Evolutionary conservation across 352 stramenopile species (phyloP).

Genomic region (Globisporangium heterothallicum): DNA sequence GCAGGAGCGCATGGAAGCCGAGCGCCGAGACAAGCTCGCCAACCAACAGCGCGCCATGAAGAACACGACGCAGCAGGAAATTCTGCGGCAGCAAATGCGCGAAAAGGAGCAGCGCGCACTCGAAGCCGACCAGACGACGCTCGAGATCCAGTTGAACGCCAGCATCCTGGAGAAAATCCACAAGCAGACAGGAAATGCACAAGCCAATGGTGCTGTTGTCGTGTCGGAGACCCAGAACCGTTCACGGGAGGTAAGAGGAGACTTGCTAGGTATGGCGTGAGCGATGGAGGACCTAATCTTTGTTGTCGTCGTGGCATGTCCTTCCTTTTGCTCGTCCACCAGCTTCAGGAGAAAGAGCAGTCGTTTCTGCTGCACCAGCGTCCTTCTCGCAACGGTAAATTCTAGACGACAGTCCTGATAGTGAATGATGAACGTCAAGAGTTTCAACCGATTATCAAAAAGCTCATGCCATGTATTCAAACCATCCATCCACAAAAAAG

Average conservation of each 20-base stretch:
- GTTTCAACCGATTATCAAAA: neutral
- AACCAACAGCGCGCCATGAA: slow-evolving; percentile 45
- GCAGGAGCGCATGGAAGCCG: slow-evolving; percentile 52
- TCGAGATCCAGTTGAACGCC: slow-evolving; percentile 74
- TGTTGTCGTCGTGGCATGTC: neutral
- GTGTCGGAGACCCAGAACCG: slow-evolving; percentile 67
- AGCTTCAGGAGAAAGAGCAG: slow-evolving; percentile 55
- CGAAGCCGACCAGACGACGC: slow-evolving; percentile 53
- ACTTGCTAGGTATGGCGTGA: too few relatives aligned
- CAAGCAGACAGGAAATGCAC: slow-evolving; percentile 28
- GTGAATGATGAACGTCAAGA: neutral
- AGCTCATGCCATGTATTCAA: slow-evolving; percentile 8
- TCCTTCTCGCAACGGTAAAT: slow-evolving; percentile 23
- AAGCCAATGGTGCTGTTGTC: slow-evolving; percentile 45
- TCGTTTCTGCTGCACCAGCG: slow-evolving; percentile 32
- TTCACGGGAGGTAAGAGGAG: slow-evolving; percentile 65
- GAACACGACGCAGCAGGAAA: slow-evolving; percentile 56
- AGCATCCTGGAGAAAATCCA: slow-evolving; percentile 71
- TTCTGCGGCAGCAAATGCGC: slow-evolving; percentile 63
- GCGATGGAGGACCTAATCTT: neutral
- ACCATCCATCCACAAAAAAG: slow-evolving; percentile 6
- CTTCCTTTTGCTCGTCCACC: neutral
- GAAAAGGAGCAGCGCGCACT: slow-evolving; percentile 60
- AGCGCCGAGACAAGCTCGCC: slow-evolving; percentile 40
- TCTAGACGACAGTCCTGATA: slow-evolving; percentile 12